Evolutionary conservation across 495 filamentous ascomycete species (phyloP), one percentile per base, ranked within the genome.

Genomic region (Aspergillus saccharolyticus): DNA sequence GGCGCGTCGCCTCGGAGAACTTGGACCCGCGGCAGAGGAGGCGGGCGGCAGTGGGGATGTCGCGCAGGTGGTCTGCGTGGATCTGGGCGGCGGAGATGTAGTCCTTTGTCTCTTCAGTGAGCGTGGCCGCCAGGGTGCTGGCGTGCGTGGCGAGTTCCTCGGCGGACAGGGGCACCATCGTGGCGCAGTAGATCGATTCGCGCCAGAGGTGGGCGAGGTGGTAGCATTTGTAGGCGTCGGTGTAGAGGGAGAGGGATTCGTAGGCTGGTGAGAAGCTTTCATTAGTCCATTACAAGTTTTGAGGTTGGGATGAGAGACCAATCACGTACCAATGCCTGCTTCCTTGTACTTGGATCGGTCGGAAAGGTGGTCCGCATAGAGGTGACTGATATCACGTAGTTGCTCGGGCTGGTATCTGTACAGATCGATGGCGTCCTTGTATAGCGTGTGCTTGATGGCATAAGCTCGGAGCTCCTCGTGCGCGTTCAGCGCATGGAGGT

Each of bases 191-290:
- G 58, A 98, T 80, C 12, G 89, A 88, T 70, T 97, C 92, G 57
- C 87, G 89, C 94, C 94, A 98, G 63, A 85, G 82, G 25, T 87
- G 85, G n/a, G 90, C 89, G 15, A 84, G 81, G 55, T 87, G 83
- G 72, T 93, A 98, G 65, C 84, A 87, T 62, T 83, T 82, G 58
- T 85, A 89, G 2, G 94, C 94, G 24, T 83, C 74, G 16, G 73
- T 56, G 64, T 89, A 88, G 59, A 89, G 77, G 10, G 71, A 70
- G n/a, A 98, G 85, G 33, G 83, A 96, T 73, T 97, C 93, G 67
- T 94, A 94, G 7, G 89, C 90, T 73, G 80, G n/a, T 15, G 17
- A 2, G 88, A 88, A 70, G 79, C 6, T 9, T 16, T 57, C 44
- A 56, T 55, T 44, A 46, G 39, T 54, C 18, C 42, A 42, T 10